Evolutionary conservation across 2,329 filamentous ascomycete species (phyloP).

Genomic region (Pseudodiploospora longispora): DNA sequence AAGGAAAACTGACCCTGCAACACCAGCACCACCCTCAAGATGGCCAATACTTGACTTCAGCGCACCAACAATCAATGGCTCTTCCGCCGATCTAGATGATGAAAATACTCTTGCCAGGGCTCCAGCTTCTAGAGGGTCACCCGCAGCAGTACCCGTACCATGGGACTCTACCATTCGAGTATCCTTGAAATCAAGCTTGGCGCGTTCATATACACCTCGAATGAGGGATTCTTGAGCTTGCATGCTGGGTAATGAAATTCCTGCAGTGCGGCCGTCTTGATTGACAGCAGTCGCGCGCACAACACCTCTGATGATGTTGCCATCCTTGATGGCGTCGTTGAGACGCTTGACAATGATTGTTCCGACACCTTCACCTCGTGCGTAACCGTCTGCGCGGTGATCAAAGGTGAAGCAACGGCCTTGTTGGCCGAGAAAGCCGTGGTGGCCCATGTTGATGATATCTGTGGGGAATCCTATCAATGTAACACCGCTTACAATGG

Average conservation of each 20-base stretch:
- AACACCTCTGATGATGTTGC: constrained; percentile 28
- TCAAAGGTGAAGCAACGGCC: constrained; percentile 25
- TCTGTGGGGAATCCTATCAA: constrained; percentile 24
- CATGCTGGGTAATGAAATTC: constrained; percentile 25
- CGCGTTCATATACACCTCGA: constrained; percentile 17
- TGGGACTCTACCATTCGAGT: constrained; percentile 26
- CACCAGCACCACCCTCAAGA: constrained; percentile 5
- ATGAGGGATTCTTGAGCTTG: constrained; percentile 18
- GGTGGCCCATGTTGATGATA: constrained; percentile 5
- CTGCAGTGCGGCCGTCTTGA: constrained; percentile 33
- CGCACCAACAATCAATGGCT: constrained; percentile 3
- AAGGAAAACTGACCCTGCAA: constrained; percentile 2
- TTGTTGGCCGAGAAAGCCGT: constrained; percentile 5
- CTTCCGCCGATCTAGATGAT: not conserved
- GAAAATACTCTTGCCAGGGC: constrained; percentile 10
- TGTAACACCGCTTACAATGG: constrained; percentile 32
- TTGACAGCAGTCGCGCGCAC: constrained; percentile 28
- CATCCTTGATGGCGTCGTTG: constrained; percentile 31
- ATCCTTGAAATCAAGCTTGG: constrained; percentile 18
- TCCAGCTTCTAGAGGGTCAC: constrained; percentile 15
- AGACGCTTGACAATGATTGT: constrained; percentile 37
- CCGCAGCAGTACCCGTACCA: constrained; percentile 32
- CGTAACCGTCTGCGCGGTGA: constrained; percentile 38
- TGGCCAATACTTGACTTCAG: constrained; percentile 4
- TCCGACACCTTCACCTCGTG: constrained; percentile 30